Percentiles rank a stretch among this genome's conserved stretches.
These are phyloP conservation scores for Platismatia glauca DNA, from an alignment of 495 filamentous ascomycete genomes.

Conservation along the genomic window DNA sequence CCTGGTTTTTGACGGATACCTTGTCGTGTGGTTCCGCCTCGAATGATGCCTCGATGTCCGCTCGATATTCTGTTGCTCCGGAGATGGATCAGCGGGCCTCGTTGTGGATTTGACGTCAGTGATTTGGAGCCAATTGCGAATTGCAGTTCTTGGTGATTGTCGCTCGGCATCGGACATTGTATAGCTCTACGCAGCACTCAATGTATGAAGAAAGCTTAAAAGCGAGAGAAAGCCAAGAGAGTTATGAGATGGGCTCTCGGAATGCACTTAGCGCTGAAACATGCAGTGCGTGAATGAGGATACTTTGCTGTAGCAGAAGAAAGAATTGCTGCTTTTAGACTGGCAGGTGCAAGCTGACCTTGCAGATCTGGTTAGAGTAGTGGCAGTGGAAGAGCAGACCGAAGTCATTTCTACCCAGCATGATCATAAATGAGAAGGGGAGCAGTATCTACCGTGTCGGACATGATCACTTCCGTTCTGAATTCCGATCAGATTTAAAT, in stretches of 20 bases:
- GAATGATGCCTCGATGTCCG: not conserved
- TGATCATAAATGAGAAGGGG: not conserved
- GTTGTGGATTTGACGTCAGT: not conserved
- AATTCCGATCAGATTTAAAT: not conserved
- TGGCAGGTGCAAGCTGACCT: not conserved
- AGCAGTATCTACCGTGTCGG: not conserved
- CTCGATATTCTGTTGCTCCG: not conserved
- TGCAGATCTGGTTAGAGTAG: not conserved
- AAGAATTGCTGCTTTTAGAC: not conserved
- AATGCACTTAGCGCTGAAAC: no score
- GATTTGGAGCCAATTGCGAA: slow-evolving; percentile 18
- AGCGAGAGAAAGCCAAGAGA: not conserved
- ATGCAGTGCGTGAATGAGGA: not conserved
- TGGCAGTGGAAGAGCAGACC: not conserved
- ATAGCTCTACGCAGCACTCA: not conserved
- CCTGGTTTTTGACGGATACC: not conserved
- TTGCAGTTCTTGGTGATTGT: slow-evolving; percentile 18
- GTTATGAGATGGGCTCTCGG: not conserved
- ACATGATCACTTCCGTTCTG: not conserved
- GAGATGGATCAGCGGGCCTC: not conserved
- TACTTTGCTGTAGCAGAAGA: not conserved
- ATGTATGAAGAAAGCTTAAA: not conserved
- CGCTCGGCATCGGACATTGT: slow-evolving; percentile 13
- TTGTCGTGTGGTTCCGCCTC: not conserved
- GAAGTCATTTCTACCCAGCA: not conserved